Conservation (phyloP, 2,329 filamentous ascomycete species). For the Periconia sp. region DNA sequence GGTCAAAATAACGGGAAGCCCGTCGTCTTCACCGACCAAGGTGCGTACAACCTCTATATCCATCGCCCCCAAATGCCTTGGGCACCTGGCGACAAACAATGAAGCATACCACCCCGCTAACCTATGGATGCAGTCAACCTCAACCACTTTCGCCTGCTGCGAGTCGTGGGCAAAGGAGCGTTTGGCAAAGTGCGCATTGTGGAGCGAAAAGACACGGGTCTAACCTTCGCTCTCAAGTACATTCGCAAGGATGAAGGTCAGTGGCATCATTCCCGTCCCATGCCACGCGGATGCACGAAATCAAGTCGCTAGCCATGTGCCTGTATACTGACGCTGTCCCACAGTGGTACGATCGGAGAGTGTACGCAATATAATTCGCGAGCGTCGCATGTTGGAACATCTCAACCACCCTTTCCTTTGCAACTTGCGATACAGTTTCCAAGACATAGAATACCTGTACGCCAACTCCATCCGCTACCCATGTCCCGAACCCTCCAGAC, state of each 20-base stretch:
- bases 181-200: slow-evolving; percentile 99
- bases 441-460: slow-evolving; percentile 98
- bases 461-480: slow-evolving; percentile 32
- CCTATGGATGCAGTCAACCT: slow-evolving; percentile 71
- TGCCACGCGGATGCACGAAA: slow-evolving; percentile 2
- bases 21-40: slow-evolving; percentile 89
- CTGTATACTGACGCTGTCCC: slow-evolving; percentile 31
- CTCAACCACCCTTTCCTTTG: slow-evolving; percentile 97
- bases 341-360: slow-evolving; percentile 95
- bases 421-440: slow-evolving; percentile 97
- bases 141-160: slow-evolving; percentile 92
- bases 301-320: slow-evolving; percentile 6
- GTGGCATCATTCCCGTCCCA: slow-evolving; percentile 32
- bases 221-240: slow-evolving; percentile 97
- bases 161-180: slow-evolving; percentile 95
- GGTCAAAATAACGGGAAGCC: slow-evolving; percentile 95
- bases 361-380: slow-evolving; percentile 95
- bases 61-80: background rate
- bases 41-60: slow-evolving; percentile 53
- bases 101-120: slow-evolving; percentile 13
- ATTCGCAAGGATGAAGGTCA: slow-evolving; percentile 97
- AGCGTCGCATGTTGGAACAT: slow-evolving; percentile 96
- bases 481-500: background rate
- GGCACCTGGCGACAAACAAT: slow-evolving; percentile 1
- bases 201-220: slow-evolving; percentile 89